Evolutionary conservation across 2,329 filamentous ascomycete species (phyloP).

Genomic region (Phyllosticta capitalensis): DNA sequence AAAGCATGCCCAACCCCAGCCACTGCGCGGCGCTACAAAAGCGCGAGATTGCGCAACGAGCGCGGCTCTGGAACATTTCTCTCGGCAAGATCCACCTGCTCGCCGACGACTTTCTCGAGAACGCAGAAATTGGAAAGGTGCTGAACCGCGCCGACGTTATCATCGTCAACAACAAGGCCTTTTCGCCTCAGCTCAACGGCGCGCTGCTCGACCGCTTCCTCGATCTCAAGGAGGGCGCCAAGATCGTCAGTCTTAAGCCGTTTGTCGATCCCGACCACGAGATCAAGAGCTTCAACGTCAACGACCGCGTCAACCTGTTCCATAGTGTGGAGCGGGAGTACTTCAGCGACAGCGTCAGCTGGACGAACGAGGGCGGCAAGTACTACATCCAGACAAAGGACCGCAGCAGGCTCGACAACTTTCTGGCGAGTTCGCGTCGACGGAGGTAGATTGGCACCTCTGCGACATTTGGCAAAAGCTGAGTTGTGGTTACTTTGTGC

Average conservation of each 20-base stretch:
- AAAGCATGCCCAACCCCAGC: slow-evolving; percentile 89
- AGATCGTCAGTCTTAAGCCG: slow-evolving; percentile 83
- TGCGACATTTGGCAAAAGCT: too few species aligned
- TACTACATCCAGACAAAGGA: slow-evolving; percentile 47
- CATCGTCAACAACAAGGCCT: slow-evolving; percentile 96
- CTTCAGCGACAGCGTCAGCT: slow-evolving; percentile 67
- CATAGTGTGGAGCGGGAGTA: slow-evolving; percentile 58
- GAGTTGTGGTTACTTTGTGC: too few species aligned
- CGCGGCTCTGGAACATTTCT: slow-evolving; percentile 73
- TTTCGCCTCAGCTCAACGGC: slow-evolving; percentile 79
- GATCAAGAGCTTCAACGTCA: slow-evolving; percentile 71
- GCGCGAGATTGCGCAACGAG: slow-evolving; percentile 69
- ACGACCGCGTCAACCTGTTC: slow-evolving; percentile 38
- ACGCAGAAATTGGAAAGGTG: slow-evolving; percentile 57
- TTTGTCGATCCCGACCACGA: slow-evolving; percentile 78
- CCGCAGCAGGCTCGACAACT: slow-evolving; percentile 4
- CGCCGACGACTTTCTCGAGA: slow-evolving; percentile 73
- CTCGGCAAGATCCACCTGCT: slow-evolving; percentile 73
- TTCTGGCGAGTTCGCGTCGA: background rate
- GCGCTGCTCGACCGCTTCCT: slow-evolving; percentile 80
- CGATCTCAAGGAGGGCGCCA: slow-evolving; percentile 82
- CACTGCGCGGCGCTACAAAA: slow-evolving; percentile 71
- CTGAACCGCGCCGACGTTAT: slow-evolving; percentile 87
- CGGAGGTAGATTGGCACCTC: background rate
- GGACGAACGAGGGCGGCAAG: slow-evolving; percentile 73